These are phyloP conservation scores for Alternaria solani DNA, from an alignment of 2,329 filamentous ascomycete species.

Conservation along the genomic window DNA sequence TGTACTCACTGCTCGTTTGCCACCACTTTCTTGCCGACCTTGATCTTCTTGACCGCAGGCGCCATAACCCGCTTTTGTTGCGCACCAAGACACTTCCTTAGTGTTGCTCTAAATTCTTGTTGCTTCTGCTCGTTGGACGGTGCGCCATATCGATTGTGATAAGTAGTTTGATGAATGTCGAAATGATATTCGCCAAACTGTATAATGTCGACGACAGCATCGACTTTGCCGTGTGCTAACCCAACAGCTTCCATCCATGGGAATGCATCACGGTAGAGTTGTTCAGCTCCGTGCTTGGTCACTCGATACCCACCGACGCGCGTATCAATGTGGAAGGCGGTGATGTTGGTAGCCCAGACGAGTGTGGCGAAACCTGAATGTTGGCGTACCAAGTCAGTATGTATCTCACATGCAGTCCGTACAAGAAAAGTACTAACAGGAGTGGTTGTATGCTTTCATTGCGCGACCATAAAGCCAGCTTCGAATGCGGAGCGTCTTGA, in stretches of 20 bases:
- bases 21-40: not conserved
- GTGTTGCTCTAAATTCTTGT: constrained; percentile 23
- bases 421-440: constrained; percentile 16
- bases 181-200: constrained; percentile 10
- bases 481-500: constrained; percentile 38
- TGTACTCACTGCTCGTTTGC: constrained; percentile 8
- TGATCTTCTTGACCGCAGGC: constrained; percentile 10
- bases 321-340: constrained; percentile 35
- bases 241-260: constrained; percentile 49
- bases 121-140: constrained; percentile 2
- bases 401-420: not conserved
- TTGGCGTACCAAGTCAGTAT: not conserved
- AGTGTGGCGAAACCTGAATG: constrained; percentile 35
- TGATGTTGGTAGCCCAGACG: constrained; percentile 38
- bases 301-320: constrained; percentile 7
- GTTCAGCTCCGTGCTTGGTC: constrained; percentile 28
- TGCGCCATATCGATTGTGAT: not conserved
- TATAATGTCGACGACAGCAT: constrained; percentile 42
- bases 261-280: constrained; percentile 48
- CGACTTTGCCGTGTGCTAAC: constrained; percentile 32
- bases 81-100: constrained; percentile 29
- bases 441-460: constrained; percentile 45
- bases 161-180: not conserved
- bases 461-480: constrained; percentile 34
- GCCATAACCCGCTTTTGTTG: constrained; percentile 30